Evolutionary conservation across 176 grass and related monocot species (phyloP).

Genomic region (Lolium perenne): DNA sequence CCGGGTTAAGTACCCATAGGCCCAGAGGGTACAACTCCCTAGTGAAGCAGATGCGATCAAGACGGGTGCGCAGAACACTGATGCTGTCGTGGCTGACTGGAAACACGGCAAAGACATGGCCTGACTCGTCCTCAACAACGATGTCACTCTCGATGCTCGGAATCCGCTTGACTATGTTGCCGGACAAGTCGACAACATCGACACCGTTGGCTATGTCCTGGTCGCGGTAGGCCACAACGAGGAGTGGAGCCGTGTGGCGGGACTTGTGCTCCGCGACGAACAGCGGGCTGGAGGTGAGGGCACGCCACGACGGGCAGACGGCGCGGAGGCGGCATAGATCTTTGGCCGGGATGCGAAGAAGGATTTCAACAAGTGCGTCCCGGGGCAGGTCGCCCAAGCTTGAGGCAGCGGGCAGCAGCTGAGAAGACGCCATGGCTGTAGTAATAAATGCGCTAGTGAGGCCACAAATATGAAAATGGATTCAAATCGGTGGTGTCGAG

Average conservation of each 20-base stretch:
- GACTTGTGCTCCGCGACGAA: background rate
- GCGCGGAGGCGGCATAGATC: conserved; percentile 12
- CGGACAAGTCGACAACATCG: background rate
- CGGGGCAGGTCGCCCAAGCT: background rate
- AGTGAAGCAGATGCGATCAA: background rate
- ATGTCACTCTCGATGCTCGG: background rate
- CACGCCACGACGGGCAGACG: conserved; percentile 3
- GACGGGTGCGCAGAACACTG: background rate
- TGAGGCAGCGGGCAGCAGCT: background rate
- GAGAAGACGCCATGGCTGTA: background rate
- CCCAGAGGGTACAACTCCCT: background rate
- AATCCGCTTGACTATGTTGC: background rate
- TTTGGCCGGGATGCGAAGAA: background rate
- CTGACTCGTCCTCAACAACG: background rate
- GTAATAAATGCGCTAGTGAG: background rate
- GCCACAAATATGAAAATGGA: background rate
- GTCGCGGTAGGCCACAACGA: conserved; percentile 1
- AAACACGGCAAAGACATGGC: background rate
- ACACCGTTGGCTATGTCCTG: background rate
- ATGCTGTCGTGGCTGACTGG: background rate
- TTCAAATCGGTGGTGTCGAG: background rate
- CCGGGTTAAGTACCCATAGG: background rate
- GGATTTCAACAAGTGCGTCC: background rate
- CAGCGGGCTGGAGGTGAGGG: background rate
- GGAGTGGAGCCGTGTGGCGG: background rate